phyloP scores from a whole-genome alignment of 2,329 filamentous ascomycete genomes.

The Samsoniella hepiali region DNA sequence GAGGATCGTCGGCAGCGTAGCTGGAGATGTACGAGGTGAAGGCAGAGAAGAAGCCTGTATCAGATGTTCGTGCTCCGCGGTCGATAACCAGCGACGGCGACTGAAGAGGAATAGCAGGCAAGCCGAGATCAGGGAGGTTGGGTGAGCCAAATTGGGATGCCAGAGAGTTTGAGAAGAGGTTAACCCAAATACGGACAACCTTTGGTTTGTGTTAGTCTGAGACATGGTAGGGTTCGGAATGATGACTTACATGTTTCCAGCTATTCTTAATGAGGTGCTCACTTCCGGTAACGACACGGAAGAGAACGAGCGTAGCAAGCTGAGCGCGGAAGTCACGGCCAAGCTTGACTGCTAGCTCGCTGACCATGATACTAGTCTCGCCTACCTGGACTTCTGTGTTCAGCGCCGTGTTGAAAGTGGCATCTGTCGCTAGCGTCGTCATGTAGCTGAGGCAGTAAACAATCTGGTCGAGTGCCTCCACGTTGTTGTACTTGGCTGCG shows the following conservation, averaged over 20 bases:
- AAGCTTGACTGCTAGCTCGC: conserved; percentile 93
- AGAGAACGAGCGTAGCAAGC: conserved; percentile 89
- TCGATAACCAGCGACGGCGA: conserved; percentile 91
- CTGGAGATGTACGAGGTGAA: conserved; percentile 98
- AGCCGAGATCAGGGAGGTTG: conserved; percentile 61
- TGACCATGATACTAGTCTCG: conserved; percentile 95
- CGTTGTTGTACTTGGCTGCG: conserved; percentile 77
- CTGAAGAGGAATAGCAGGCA: conserved; percentile 83
- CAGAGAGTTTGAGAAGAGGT: conserved; percentile 92
- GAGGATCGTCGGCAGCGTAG: conserved; percentile 95
- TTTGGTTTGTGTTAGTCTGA: conserved; percentile 44
- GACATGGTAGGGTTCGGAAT: background rate
- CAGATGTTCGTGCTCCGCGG: conserved; percentile 70
- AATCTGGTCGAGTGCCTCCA: conserved; percentile 87
- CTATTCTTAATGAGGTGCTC: conserved; percentile 72
- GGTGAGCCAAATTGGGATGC: conserved; percentile 74
- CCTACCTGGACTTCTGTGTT: conserved; percentile 95
- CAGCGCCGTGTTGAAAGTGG: conserved; percentile 74
- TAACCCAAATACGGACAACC: conserved; percentile 88
- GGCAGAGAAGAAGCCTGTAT: conserved; percentile 86
- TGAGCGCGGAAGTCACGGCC: conserved; percentile 92
- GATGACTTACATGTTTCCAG: conserved; percentile 70
- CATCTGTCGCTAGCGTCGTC: conserved; percentile 76
- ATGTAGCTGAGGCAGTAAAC: conserved; percentile 87
- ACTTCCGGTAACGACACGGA: conserved; percentile 83